These are phyloP conservation scores for Marsdenia floribunda DNA, from an alignment of 257 asterid species.

Conservation along the genomic window DNA sequence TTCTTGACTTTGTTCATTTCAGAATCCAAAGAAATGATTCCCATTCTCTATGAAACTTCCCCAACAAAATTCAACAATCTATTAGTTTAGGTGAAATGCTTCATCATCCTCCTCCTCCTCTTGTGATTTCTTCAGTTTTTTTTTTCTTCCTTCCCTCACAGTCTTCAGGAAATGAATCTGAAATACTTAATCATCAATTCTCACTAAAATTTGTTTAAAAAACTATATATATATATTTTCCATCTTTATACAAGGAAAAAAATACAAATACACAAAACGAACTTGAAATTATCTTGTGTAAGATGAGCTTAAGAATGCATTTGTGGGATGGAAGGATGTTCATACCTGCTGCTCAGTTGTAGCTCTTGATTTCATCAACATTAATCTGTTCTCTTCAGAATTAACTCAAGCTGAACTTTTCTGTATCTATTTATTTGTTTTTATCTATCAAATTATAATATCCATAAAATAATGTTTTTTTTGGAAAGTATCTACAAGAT, in stretches of 20 bases:
- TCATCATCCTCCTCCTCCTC: not conserved
- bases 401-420: not conserved
- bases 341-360: slow-evolving; percentile 20
- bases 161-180: not conserved
- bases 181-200: not conserved
- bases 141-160: not conserved
- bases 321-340: not conserved
- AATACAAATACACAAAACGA: no score
- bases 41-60: not conserved
- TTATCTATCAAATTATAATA: no score
- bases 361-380: not conserved
- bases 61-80: not conserved
- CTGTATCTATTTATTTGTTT: not conserved
- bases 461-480: no score
- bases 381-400: not conserved
- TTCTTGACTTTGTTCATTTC: not conserved
- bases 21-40: not conserved
- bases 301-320: not conserved
- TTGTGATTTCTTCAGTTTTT: not conserved
- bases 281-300: no score
- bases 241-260: no score
- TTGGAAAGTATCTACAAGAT: no score
- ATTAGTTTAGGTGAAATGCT: not conserved
- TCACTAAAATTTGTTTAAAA: no score
- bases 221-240: no score